Conservation (phyloP, 2,329 filamentous ascomycete species). For the Aaosphaeria arxii region DNA sequence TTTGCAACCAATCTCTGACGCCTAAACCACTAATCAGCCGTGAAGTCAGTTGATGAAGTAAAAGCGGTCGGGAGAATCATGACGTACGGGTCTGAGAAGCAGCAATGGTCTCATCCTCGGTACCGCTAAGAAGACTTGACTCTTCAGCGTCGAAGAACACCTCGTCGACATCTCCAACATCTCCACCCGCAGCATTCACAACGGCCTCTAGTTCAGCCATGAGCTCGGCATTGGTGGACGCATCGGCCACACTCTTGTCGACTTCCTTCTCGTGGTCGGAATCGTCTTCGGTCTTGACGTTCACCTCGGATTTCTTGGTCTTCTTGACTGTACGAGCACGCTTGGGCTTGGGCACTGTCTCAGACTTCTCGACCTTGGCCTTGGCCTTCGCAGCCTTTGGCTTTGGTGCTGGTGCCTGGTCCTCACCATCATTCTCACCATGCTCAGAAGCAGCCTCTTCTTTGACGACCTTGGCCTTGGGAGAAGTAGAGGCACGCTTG, state of each 20-base stretch:
- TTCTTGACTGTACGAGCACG: not conserved
- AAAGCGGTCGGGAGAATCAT: too few species aligned
- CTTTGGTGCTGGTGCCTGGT: not conserved
- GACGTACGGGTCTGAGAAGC: too few species aligned
- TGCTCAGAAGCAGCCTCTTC: not conserved
- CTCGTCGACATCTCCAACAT: not conserved
- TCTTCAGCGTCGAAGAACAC: too few species aligned
- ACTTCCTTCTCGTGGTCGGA: not conserved
- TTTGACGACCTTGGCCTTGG: not conserved
- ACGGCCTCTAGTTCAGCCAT: not conserved
- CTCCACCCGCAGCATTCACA: not conserved
- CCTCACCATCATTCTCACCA: not conserved
- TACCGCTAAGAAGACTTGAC: too few species aligned
- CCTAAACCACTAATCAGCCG: too few species aligned
- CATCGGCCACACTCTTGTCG: not conserved
- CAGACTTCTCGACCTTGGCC: not conserved
- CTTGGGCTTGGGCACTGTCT: not conserved
- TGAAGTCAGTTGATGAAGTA: too few species aligned
- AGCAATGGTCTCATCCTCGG: too few species aligned
- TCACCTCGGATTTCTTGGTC: not conserved
- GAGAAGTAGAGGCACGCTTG: constrained; percentile 1
- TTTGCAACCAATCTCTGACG: too few species aligned
- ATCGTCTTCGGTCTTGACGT: not conserved
- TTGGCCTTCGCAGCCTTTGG: not conserved
- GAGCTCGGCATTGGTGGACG: not conserved